A percentile compares a stretch with the other conserved stretches of the same genome.
phyloP scores from a whole-genome alignment of 2,329 filamentous ascomycete species.

The Domatiomyces catenatus region DNA sequence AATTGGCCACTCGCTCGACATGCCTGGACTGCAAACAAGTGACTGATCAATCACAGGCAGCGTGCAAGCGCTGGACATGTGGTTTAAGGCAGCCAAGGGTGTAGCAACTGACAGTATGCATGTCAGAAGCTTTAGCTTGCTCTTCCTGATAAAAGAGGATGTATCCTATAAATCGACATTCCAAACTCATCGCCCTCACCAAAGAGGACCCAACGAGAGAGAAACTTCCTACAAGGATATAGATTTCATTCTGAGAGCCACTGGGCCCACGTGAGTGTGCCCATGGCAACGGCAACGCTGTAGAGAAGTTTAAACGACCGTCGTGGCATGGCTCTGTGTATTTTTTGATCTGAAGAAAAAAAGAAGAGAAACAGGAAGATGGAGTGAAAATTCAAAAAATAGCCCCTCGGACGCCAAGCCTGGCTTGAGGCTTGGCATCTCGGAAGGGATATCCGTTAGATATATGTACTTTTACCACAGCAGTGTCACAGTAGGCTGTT shows the following conservation, averaged over 20 bases:
- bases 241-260: constrained; percentile 47
- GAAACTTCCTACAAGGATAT: constrained; percentile 52
- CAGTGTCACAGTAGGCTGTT: too few relatives aligned
- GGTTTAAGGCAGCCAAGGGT: too few relatives aligned
- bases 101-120: too few relatives aligned
- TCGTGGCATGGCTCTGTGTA: constrained; percentile 44
- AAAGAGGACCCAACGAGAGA: constrained; percentile 53
- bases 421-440: constrained; percentile 1
- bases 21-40: neutral
- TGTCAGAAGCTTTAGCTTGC: neutral
- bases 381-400: neutral
- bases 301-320: constrained; percentile 42
- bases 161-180: constrained; percentile 60
- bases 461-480: neutral
- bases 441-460: neutral
- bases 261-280: constrained; percentile 30
- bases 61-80: neutral
- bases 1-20: neutral
- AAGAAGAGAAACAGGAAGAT: constrained; percentile 7
- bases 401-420: neutral
- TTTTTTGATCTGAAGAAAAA: constrained; percentile 17
- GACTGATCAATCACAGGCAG: neutral
- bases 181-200: constrained; percentile 53
- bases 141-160: constrained; percentile 5
- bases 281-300: constrained; percentile 56